A percentile compares a stretch with the other conserved stretches of the same genome.
These are phyloP conservation scores for Elaeis oleifera DNA, from an alignment of 202 grass and related monocot species.

Conservation along the genomic window DNA sequence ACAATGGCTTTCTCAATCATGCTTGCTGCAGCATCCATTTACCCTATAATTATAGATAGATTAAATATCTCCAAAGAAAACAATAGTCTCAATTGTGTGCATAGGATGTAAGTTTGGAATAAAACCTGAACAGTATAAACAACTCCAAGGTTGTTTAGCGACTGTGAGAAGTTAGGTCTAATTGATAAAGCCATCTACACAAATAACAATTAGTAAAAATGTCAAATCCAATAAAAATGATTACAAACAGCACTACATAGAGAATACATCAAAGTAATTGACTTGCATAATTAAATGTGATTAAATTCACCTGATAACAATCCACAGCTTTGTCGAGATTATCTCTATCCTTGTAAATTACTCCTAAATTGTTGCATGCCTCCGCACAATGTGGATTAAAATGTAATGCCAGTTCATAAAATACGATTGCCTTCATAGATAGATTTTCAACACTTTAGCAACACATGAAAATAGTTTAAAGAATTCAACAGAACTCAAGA, in stretches of 20 bases:
- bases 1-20: conserved; percentile 96
- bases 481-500: too few relatives aligned
- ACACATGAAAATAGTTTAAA: neutral
- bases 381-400: conserved; percentile 98
- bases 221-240: conserved; percentile 6
- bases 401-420: conserved; percentile 96
- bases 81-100: conserved; percentile 1
- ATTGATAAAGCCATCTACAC: conserved; percentile 91
- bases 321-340: conserved; percentile 99
- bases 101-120: conserved; percentile 8
- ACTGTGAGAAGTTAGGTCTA: conserved; percentile 89
- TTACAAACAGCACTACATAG: too few relatives aligned
- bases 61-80: conserved; percentile 14
- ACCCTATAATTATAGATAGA: conserved; percentile 35
- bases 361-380: conserved; percentile 96
- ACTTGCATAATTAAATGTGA: conserved; percentile 15
- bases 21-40: conserved; percentile 91
- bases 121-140: conserved; percentile 95
- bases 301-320: conserved; percentile 66
- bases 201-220: conserved; percentile 11
- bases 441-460: conserved; percentile 10
- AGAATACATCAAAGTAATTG: neutral
- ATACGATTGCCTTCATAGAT: conserved; percentile 80
- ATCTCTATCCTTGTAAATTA: conserved; percentile 99
- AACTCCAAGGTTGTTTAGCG: conserved; percentile 96